Evolutionary conservation across 768 basidiomycete genomes (phyloP), one percentile per base, ranked within the genome.

Genomic region (Hortiboletus campestris): DNA sequence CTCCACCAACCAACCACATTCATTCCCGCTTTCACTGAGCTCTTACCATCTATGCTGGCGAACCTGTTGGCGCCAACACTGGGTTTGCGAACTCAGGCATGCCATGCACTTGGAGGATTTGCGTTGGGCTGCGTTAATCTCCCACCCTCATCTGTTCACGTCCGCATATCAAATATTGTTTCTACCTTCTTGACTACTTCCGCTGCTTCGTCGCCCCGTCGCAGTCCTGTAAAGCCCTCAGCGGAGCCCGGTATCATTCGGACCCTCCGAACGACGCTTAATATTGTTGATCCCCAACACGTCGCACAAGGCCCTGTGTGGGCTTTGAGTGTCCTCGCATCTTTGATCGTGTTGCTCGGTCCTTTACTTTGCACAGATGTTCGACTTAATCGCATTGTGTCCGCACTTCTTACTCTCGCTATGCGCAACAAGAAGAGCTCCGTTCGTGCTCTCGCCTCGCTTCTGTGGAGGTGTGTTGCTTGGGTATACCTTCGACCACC

Each of bases 231-330:
- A 9, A 72, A 75, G 46, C 51, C 63, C 38, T 51, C 63, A 4
- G 60, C 69, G 12, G 86, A 88, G 45, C 70, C 84, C 1, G 35
- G 72, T 4, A 85, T 91, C 55, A 67, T 85, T 36, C 83, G 85
- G 47, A 87, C 86, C 1, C 76, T 91, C 6, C 82, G 86, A 28
- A 82, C 82, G 1, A 87, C 85, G 1, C 72, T 91, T 44, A 70
- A 70, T 16, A 75, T 79, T 1, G 68, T 74, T 4, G 84, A 87
- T 7, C 84, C 84, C 2, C 67, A 71, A 7, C 80, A 85, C 57
- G 80, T 80, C 9, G 86, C 88, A 1, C 85, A 90, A 63, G 88
- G 89, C 1, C 89, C 91, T 10, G 84, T 87, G 1, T 92, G 91
- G 91, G 85, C 80, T 6, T 74, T 89, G 50, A 80, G 80, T 56